Evolutionary conservation across 2,329 filamentous ascomycete genomes (phyloP).

Genomic region (Cryphonectria radicalis): DNA sequence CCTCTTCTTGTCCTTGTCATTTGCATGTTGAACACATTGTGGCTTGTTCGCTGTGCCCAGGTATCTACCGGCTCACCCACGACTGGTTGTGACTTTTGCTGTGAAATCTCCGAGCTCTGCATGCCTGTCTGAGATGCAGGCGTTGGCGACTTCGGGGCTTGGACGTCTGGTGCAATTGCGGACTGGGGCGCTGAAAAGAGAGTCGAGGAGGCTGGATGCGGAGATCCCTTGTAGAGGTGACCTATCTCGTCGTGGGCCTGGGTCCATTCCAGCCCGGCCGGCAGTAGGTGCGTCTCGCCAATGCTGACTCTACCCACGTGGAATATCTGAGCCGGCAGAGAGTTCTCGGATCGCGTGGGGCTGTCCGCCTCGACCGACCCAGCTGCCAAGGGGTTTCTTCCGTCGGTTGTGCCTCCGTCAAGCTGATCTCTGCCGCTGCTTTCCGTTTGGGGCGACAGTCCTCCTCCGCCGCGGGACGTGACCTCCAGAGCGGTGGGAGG

Average conservation of each 20-base stretch:
- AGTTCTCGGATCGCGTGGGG: neutral
- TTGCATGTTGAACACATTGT: neutral
- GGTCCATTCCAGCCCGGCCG: neutral
- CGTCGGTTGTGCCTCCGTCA: neutral
- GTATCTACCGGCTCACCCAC: neutral
- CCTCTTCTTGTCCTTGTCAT: neutral
- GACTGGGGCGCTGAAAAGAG: neutral
- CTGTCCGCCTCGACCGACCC: neutral
- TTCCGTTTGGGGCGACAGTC: neutral
- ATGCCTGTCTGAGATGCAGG: neutral
- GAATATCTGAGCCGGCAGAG: neutral
- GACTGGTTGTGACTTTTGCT: neutral
- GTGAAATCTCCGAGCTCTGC: neutral
- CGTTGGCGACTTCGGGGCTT: neutral
- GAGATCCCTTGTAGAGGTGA: neutral
- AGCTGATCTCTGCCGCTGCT: neutral
- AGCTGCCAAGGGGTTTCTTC: neutral
- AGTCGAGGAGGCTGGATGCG: neutral
- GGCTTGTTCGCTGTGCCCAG: neutral
- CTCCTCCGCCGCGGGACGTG: neutral
- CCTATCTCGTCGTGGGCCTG: neutral
- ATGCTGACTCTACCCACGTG: neutral
- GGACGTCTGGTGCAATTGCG: neutral
- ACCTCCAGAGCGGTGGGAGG: neutral
- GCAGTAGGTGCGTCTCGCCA: neutral